Conservation (phyloP, 176 grass and related monocot genomes). For the Aegilops tauschii region DNA sequence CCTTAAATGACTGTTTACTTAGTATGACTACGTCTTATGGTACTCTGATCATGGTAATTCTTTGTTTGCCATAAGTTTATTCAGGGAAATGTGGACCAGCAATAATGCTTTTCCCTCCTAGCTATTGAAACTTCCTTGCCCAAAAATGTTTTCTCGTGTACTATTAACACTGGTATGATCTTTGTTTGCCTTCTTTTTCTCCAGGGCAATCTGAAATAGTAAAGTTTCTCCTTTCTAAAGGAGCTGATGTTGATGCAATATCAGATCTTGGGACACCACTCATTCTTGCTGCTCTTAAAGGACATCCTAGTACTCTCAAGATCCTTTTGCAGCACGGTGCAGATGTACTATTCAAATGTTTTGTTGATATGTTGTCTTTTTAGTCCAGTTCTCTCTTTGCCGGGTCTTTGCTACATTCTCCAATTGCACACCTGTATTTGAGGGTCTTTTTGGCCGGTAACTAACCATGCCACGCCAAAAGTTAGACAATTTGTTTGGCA, state of each 20-base stretch:
- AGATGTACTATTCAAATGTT: background rate
- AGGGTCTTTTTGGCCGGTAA: background rate
- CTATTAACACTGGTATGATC: background rate
- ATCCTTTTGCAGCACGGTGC: constrained; percentile 26
- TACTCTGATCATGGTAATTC: background rate
- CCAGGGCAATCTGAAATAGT: constrained; percentile 33
- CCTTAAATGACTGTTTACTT: background rate
- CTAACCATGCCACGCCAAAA: background rate
- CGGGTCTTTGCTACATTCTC: background rate
- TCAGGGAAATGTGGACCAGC: background rate
- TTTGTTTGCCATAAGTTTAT: background rate
- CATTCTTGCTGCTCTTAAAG: constrained; percentile 21
- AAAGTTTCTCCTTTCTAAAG: constrained; percentile 47
- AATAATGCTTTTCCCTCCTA: background rate
- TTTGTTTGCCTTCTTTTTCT: background rate
- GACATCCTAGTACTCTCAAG: constrained; percentile 23
- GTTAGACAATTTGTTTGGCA: background rate
- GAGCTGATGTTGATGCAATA: constrained; percentile 26
- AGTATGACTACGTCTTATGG: background rate
- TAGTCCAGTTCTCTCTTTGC: background rate
- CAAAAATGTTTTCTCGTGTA: background rate
- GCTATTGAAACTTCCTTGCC: background rate
- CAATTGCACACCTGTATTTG: background rate
- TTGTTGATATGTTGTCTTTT: background rate
- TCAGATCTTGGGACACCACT: constrained; percentile 27